Evolutionary conservation across 768 basidiomycete genomes (phyloP), one percentile per base, ranked within the genome.

Genomic region (Pulveroboletus sp.): DNA sequence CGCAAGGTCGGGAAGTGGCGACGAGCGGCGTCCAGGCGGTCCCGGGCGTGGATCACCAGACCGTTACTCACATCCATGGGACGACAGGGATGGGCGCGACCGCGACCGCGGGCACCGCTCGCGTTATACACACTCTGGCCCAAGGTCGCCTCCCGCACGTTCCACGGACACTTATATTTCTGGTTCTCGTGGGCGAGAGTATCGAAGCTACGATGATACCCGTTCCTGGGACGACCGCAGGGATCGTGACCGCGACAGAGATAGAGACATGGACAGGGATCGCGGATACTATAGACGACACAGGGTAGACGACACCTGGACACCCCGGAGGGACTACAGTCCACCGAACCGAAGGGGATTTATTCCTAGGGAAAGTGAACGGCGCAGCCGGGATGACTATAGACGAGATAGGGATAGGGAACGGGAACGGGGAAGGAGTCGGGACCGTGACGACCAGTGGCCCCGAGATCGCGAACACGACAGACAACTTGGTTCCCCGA

Each of bases 1-100:
- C 38, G 42, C 60, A 31, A 65, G 56, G 36, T 35, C 58, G n/a
- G 24, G 57, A 31, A 52, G 5, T 27, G 45, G 42, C 36, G 65
- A 67, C n/a, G 62, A 66, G 10, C 48, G 64, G 43, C 57, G 59
- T 12, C 37, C 40, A 12, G 43, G 44, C 38, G 59, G 59, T 1
- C 43, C 49, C 12, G 52, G 51, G 4, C 65, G 52, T 23, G 27
- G 50, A 12, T 58, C 60, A 2, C 67, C 66, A 32, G 67, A 69
- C 24, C 53, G 58, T 31, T 51, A 64, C 20, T 17, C 50, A 32
- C 56, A 53, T 35, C 44, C 41, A 34, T 47, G 60, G 8, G 65
- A 69, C 49, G 64, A 61, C 49, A 52, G 57, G 31, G 58, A 60
- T 38, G 47, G 55, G 27, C 27, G 27, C 27, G 27, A 29, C 27